Base-by-base conservation (phyloP, 2,329 filamentous ascomycete genomes). In the Colletotrichum sp. region DNA sequence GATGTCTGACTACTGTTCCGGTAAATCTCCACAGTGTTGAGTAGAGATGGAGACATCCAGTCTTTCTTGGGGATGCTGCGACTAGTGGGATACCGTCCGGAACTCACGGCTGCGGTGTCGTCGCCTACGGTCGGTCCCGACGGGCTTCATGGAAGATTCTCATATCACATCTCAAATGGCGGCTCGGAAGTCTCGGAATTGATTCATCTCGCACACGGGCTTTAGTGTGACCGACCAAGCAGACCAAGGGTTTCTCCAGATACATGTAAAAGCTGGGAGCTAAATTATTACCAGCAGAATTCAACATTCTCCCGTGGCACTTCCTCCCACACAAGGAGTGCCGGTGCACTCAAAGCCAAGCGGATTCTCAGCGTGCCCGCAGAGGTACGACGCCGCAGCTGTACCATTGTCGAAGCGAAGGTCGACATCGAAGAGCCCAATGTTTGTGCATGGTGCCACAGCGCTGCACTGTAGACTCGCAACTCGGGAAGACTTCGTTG, bases 391-490 rank as follows among this genome's bases (percentile, higher is more conserved):
- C 11, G 52, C 34, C 6, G 70, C 69, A n/a, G 44, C 62, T 5
- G 69, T 70, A 1, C 66, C 39, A 30, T 74, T 70, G 6, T 44
- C 39, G 27, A 70, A 65, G 13, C 67, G 30, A n/a, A 74, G 19
- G 32, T 74, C 59, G n/a, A 74, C 27, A 16, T 64, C 66, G 6
- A 74, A 70, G 32, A 74, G 71, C 3, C 32, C 71, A 25, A 73
- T 69, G 13, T 74, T 64, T 4, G 44, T 64, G 65, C 71, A 65
- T 3, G 71, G 66, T 7, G 71, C 71, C 7, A 74, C 39, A 8
- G 71, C 71, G 12, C 67, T 75, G 67, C 72, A 75, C 32, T 71
- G 67, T 11, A 75, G 49, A 30, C 72, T 75, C 2, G 72, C 72
- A 0, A 75, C 67, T 8, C 59, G 67, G 27, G 72, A 36, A 8